Percentiles rank a stretch among this genome's conserved stretches.
Conservation (phyloP, 345 rosid species). For the Gossypium ekmanianum region DNA sequence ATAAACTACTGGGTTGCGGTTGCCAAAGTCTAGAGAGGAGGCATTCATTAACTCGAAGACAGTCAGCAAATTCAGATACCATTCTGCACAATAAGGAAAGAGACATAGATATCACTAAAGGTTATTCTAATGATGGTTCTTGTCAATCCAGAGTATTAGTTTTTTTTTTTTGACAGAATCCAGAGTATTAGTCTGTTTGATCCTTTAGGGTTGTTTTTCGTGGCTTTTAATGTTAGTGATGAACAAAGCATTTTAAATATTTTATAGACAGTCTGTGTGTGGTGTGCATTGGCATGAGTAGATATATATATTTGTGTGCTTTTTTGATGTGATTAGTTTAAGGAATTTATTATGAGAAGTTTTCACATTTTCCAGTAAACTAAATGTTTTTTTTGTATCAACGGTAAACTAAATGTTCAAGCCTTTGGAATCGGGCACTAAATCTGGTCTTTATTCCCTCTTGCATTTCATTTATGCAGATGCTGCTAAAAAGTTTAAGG, state of each 20-base stretch:
- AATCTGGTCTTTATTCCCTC: neutral
- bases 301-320: neutral
- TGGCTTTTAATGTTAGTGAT: conserved; percentile 2
- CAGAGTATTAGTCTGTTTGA: neutral
- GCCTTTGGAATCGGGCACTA: neutral
- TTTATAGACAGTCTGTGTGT: neutral
- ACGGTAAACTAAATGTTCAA: neutral
- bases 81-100: conserved; percentile 30
- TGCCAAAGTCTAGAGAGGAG: conserved; percentile 62
- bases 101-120: conserved; percentile 37
- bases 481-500: conserved; percentile 65
- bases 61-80: conserved; percentile 25
- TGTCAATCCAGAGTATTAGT: neutral
- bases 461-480: conserved; percentile 37
- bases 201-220: neutral
- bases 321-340: neutral
- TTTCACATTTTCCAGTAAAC: neutral
- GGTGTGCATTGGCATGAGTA: neutral
- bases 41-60: conserved; percentile 31
- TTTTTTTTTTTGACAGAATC: neutral
- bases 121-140: conserved; percentile 22
- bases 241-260: neutral
- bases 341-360: neutral
- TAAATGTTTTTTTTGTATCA: neutral
- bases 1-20: conserved; percentile 68